Evolutionary conservation across 129 eudicot genomes (phyloP).

Genomic region (Calendula officinalis): DNA sequence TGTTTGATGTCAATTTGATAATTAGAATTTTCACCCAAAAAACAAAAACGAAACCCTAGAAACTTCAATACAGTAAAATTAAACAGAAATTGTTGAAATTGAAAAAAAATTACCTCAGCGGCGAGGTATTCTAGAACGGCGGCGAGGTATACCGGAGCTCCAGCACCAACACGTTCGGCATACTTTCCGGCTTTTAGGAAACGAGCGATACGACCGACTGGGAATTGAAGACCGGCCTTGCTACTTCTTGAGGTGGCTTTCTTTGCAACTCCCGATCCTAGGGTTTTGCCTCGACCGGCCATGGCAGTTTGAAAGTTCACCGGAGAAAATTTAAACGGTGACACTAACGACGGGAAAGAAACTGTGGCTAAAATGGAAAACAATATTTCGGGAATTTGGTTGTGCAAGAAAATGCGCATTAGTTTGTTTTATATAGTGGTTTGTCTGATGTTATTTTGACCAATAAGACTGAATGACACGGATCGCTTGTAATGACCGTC

Average conservation of each 20-base stretch:
- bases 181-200: conserved; percentile 78
- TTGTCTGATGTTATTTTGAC: conserved; percentile 10
- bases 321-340: background rate
- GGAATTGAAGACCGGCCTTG: conserved; percentile 86
- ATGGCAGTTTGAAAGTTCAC: conserved; percentile 20
- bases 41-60: conserved; percentile 20
- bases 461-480: conserved; percentile 27
- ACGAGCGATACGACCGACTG: conserved; percentile 84
- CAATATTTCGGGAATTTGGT: background rate
- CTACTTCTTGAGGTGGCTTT: conserved; percentile 63
- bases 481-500: conserved; percentile 22
- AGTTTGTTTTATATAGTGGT: conserved; percentile 28
- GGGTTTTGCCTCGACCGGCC: conserved; percentile 70
- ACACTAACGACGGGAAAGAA: too few species aligned
- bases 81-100: background rate
- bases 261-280: conserved; percentile 60
- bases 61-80: background rate
- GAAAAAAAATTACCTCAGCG: conserved; percentile 45
- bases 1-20: conserved; percentile 1
- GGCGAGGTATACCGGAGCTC: conserved; percentile 73
- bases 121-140: conserved; percentile 74
- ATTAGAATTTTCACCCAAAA: conserved; percentile 3
- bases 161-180: conserved; percentile 78
- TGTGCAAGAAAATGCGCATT: background rate
- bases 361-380: background rate